phyloP scores from a whole-genome alignment of 2,329 filamentous ascomycete species.

The Aspergillus oerlinghausenensis region DNA sequence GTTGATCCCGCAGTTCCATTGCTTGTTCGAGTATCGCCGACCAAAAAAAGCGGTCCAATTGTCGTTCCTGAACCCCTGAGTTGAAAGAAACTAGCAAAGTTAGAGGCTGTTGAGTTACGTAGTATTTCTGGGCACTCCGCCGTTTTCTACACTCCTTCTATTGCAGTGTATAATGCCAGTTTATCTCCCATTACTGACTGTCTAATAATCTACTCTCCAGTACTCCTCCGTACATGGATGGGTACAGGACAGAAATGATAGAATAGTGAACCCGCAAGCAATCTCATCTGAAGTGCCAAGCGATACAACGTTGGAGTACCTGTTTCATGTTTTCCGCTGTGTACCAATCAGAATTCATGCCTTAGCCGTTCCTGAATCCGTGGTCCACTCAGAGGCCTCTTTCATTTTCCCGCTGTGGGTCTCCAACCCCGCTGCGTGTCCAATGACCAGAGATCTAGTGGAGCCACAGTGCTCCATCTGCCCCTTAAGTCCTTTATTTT shows the following conservation, averaged over 20 bases:
- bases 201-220: too few species aligned
- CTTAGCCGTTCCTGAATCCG: slow-evolving; percentile 16
- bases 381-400: slow-evolving; percentile 6
- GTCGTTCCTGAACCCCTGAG: background rate
- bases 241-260: background rate
- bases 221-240: too few species aligned
- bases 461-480: slow-evolving; percentile 1
- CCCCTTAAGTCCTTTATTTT: slow-evolving; percentile 17
- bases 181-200: too few species aligned
- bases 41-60: background rate
- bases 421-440: slow-evolving; percentile 4
- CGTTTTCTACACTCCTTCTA: too few species aligned
- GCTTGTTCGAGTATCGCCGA: slow-evolving; percentile 7
- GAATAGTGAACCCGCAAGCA: background rate
- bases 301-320: slow-evolving; percentile 13
- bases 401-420: slow-evolving; percentile 13
- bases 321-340: slow-evolving; percentile 13
- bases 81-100: background rate
- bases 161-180: too few species aligned
- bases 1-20: slow-evolving; percentile 15
- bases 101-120: too few species aligned
- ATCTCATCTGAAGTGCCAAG: slow-evolving; percentile 3
- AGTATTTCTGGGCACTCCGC: too few species aligned
- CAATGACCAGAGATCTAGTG: slow-evolving; percentile 4
- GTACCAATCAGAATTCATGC: slow-evolving; percentile 2